Base-by-base conservation (phyloP, 2,329 filamentous ascomycete species). In the Phoma sp. region DNA sequence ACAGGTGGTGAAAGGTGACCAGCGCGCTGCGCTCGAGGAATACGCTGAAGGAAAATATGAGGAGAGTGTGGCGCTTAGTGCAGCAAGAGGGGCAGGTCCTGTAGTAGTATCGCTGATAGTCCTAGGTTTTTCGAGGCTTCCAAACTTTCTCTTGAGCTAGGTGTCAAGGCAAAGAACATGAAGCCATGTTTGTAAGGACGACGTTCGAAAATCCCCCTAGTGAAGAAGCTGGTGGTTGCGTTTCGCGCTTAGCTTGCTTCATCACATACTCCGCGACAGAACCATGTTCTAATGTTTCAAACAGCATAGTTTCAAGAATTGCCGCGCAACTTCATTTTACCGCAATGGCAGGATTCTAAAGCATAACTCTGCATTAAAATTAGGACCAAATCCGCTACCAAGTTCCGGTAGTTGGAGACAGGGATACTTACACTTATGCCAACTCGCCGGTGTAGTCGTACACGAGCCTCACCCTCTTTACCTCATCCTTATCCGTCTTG, bases 381-480 rank as follows among this genome's bases (percentile, higher is more conserved):
- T 29, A 24, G 6, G 4, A 13, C 8, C 4, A 5, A 29, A 29
- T 29, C 27, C 27, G 6, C 9, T 9, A 29, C 9, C 27, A 9
- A 29, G 27, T 6, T 29, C 6, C 27, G 9, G 27, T 9, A 29
- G 6, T 9, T 29, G 27, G 27, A 18, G 18, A 18, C 18, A 18
- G 18, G 22, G 11, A 35, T 32, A 38, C 22, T 41, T n/a, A 5
- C 29, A 30, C 24, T 23, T 56, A 55, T 35, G 63, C 50, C 53
- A 67, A 40, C 47, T 67, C 57, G 14, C 68, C 70, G 30, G 52
- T 36, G 58, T 66, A 76, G 40, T 73, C 72, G 53, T 76, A 75
- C n/a, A 70, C 67, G 50, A 76, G 47, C 42, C 61, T 62, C 18
- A 70, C 59, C 55, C 63, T 65, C 10, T 64, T 59, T 22, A 64